These are phyloP conservation scores for Paramecium pentaurelia DNA, from an alignment of 73 alveolate species.

Conservation along the genomic window DNA sequence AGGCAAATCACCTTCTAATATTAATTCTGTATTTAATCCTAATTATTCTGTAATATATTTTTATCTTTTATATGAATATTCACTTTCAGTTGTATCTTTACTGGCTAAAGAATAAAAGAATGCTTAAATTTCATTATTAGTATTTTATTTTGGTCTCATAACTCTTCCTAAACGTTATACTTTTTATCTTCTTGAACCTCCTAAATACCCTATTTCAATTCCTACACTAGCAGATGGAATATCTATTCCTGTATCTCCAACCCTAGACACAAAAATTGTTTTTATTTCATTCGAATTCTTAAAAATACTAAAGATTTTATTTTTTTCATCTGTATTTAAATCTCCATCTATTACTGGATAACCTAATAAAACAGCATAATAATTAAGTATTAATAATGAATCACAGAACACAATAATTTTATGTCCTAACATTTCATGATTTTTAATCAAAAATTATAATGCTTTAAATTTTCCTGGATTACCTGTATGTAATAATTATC, in stretches of 20 bases:
- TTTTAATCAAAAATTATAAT: slow-evolving; percentile 65
- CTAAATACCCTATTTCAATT: slow-evolving; percentile 74
- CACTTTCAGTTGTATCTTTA: slow-evolving; percentile 37
- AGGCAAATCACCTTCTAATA: neutral
- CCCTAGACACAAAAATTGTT: slow-evolving; percentile 76
- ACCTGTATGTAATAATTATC: slow-evolving; percentile 66
- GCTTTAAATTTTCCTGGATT: slow-evolving; percentile 75
- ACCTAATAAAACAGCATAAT: slow-evolving; percentile 59
- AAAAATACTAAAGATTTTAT: slow-evolving; percentile 62
- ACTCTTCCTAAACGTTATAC: slow-evolving; percentile 84
- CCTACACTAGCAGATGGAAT: slow-evolving; percentile 80
- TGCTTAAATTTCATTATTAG: slow-evolving; percentile 75
- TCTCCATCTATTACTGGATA: slow-evolving; percentile 69
- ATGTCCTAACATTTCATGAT: slow-evolving; percentile 70
- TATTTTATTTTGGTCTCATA: slow-evolving; percentile 77
- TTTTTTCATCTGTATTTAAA: slow-evolving; percentile 62
- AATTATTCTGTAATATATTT: slow-evolving; percentile 52
- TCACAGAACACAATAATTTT: slow-evolving; percentile 79
- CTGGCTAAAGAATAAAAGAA: slow-evolving; percentile 67
- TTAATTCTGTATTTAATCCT: slow-evolving; percentile 39
- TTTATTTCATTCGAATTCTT: slow-evolving; percentile 65
- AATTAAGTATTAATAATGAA: slow-evolving; percentile 63
- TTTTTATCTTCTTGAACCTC: slow-evolving; percentile 83
- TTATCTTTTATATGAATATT: slow-evolving; percentile 55
- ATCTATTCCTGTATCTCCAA: slow-evolving; percentile 84